A percentile compares a stretch with the other conserved stretches of the same genome.
Evolutionary conservation across 2,329 filamentous ascomycete species (phyloP).

Genomic region (Colletotrichum falcatum): DNA sequence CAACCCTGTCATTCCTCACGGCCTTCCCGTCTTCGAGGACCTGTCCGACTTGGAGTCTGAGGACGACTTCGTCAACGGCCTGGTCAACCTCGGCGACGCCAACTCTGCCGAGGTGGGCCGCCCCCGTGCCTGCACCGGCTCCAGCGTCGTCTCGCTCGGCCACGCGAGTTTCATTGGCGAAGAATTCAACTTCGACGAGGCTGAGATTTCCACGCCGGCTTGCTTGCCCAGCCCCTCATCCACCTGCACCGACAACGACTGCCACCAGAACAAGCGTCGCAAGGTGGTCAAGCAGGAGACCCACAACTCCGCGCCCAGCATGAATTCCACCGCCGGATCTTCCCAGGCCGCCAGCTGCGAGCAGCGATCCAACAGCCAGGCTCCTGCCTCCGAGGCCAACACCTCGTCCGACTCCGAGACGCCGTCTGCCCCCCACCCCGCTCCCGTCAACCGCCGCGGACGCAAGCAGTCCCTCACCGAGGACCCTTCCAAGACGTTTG

Average conservation of each 20-base stretch:
- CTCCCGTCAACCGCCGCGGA: conserved; percentile 86
- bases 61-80: conserved; percentile 43
- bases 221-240: conserved; percentile 73
- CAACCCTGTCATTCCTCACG: conserved; percentile 61
- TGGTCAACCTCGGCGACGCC: conserved; percentile 43
- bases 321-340: conserved; percentile 57
- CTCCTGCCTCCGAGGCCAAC: conserved; percentile 50
- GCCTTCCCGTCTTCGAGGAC: conserved; percentile 82
- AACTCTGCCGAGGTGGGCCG: conserved; percentile 74
- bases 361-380: conserved; percentile 50
- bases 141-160: conserved; percentile 74
- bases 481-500: conserved; percentile 97
- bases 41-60: conserved; percentile 86
- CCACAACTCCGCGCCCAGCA: conserved; percentile 52
- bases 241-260: conserved; percentile 62
- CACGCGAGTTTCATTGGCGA: conserved; percentile 80
- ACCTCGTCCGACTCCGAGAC: conserved; percentile 59
- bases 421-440: conserved; percentile 58
- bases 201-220: conserved; percentile 69
- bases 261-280: conserved; percentile 68
- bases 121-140: conserved; percentile 75
- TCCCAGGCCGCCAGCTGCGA: conserved; percentile 48
- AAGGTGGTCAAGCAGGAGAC: conserved; percentile 62
- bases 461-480: conserved; percentile 99
- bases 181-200: conserved; percentile 80